Percentiles rank a stretch among this genome's conserved stretches.
phyloP scores from a whole-genome alignment of 176 grass and related monocot genomes.

The Coix lacrymajobi region DNA sequence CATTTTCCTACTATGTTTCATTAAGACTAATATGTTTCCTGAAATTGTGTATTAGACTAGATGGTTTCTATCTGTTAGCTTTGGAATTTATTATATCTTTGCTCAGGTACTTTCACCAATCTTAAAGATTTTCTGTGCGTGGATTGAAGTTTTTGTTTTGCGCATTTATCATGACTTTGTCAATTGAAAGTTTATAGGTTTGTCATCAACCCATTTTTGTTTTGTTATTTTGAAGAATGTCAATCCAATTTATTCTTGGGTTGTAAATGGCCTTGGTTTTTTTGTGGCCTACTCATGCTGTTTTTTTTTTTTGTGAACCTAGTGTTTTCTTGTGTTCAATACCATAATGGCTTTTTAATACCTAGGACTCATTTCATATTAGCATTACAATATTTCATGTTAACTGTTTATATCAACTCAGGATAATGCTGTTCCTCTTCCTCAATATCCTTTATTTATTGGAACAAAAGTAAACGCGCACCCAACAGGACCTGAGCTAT shows the following conservation, averaged over 20 bases:
- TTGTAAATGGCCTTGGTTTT: background rate
- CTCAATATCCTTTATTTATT: too few species aligned
- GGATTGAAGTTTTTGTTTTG: background rate
- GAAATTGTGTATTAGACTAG: background rate
- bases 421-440: too few species aligned
- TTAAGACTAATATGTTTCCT: background rate
- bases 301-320: background rate
- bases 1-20: background rate
- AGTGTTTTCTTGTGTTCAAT: background rate
- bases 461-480: too few species aligned
- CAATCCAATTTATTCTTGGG: background rate
- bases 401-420: background rate
- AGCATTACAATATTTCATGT: background rate
- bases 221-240: background rate
- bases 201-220: background rate
- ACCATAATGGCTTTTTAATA: background rate
- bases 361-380: background rate
- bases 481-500: too few species aligned
- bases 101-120: background rate
- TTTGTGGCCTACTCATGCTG: background rate
- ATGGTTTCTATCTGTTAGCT: background rate
- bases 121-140: background rate
- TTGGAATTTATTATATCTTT: background rate
- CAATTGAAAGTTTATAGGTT: background rate
- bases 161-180: background rate